phyloP scores from a whole-genome alignment of 192 early-diverging fungal species.

The Powellomyces hirtus region DNA sequence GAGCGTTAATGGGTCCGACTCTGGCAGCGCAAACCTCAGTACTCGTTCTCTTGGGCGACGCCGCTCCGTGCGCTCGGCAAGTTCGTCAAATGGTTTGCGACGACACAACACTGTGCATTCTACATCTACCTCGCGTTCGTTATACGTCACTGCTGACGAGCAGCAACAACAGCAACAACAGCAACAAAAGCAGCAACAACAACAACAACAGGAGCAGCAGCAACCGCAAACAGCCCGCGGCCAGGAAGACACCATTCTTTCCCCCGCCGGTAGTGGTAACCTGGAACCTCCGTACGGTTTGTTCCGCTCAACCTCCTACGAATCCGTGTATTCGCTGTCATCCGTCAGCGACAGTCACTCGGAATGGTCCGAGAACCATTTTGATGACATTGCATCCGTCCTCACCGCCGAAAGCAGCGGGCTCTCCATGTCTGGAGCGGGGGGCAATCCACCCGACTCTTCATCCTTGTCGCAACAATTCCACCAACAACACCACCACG shows the following conservation, averaged over 20 bases:
- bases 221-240: no score
- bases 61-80: neutral
- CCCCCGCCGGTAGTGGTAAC: neutral
- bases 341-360: slow-evolving; percentile 17
- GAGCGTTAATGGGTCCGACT: neutral
- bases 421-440: neutral
- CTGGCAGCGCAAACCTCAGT: slow-evolving; percentile 4
- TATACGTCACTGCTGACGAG: no score
- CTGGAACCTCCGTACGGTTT: neutral
- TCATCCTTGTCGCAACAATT: no score
- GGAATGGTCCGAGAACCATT: slow-evolving; percentile 4
- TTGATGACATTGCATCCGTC: slow-evolving; percentile 3
- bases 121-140: neutral
- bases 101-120: neutral
- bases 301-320: slow-evolving; percentile 5
- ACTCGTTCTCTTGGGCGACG: slow-evolving; percentile 1
- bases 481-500: no score
- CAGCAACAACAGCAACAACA: neutral
- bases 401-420: neutral
- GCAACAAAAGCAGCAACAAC: neutral
- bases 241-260: neutral
- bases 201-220: neutral
- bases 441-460: no score
- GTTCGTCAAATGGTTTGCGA: neutral
- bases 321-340: slow-evolving; percentile 14